Percentiles rank a stretch among this genome's conserved stretches.
Conservation (phyloP, 2,329 filamentous ascomycete genomes). For the Escovopsis sp. region DNA sequence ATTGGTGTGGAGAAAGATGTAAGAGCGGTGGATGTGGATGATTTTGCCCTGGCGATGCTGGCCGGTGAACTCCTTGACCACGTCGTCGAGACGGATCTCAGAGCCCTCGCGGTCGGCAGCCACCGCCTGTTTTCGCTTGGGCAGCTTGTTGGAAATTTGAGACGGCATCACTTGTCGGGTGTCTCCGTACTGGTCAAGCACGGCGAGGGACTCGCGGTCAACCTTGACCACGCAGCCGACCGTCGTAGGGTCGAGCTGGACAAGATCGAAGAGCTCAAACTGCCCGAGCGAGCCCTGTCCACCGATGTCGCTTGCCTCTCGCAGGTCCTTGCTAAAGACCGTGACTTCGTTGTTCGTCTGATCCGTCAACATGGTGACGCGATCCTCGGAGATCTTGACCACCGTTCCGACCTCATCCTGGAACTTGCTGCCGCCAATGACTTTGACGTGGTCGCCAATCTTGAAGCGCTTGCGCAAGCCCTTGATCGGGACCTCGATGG, state of each 20-base stretch:
- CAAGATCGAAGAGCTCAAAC: constrained; percentile 83
- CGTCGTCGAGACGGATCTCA: constrained; percentile 83
- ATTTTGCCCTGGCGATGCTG: constrained; percentile 80
- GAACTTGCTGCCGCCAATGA: constrained; percentile 89
- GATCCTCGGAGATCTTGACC: constrained; percentile 81
- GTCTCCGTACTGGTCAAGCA: constrained; percentile 82
- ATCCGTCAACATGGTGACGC: constrained; percentile 84
- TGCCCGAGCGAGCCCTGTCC: constrained; percentile 74
- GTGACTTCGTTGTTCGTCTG: constrained; percentile 88
- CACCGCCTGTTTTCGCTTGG: constrained; percentile 67
- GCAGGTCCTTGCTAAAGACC: constrained; percentile 92
- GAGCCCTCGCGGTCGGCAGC: constrained; percentile 87
- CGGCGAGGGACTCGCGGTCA: constrained; percentile 78
- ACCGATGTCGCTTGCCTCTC: constrained; percentile 84
- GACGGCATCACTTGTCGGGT: constrained; percentile 73
- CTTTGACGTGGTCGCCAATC: constrained; percentile 94
- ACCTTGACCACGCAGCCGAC: constrained; percentile 92
- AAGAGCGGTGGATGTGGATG: constrained; percentile 86
- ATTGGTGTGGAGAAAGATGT: constrained; percentile 77
- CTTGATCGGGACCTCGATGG: constrained; percentile 84
- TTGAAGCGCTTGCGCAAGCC: constrained; percentile 85
- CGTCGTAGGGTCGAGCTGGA: constrained; percentile 83
- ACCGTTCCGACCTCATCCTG: constrained; percentile 95
- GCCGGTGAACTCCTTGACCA: constrained; percentile 77
- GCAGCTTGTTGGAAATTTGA: constrained; percentile 80